A percentile compares a stretch with the other conserved stretches of the same genome.
These are phyloP conservation scores for Thelonectria discophora DNA, from an alignment of 2,329 filamentous ascomycete species.

Conservation along the genomic window DNA sequence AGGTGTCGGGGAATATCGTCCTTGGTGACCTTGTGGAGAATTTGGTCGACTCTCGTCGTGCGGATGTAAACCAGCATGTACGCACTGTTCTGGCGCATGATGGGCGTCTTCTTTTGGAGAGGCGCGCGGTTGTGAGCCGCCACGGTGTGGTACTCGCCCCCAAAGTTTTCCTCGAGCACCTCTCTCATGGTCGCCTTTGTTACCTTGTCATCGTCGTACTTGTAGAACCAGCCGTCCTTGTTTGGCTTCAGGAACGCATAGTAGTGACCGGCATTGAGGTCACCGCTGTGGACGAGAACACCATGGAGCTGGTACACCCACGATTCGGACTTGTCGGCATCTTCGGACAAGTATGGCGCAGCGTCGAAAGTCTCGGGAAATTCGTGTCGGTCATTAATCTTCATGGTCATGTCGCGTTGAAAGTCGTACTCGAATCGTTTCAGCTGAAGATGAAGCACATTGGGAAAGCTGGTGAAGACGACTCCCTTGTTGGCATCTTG, in stretches of 20 bases:
- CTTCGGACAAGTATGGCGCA: constrained; percentile 84
- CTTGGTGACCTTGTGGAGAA: constrained; percentile 79
- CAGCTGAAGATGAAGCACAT: constrained; percentile 91
- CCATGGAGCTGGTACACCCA: constrained; percentile 95
- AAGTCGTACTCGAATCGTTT: constrained; percentile 99
- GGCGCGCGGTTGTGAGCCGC: constrained; percentile 57
- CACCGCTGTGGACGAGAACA: constrained; percentile 94
- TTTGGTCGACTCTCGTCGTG: constrained; percentile 82
- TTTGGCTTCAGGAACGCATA: constrained; percentile 96
- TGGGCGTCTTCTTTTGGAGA: constrained; percentile 64
- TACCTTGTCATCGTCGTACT: constrained; percentile 96
- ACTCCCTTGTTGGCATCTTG: constrained; percentile 98
- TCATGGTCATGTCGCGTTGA: constrained; percentile 97
- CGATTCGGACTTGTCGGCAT: constrained; percentile 86
- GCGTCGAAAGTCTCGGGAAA: constrained; percentile 88
- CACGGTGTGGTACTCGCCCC: constrained; percentile 77
- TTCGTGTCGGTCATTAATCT: constrained; percentile 93
- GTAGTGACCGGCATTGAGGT: constrained; percentile 97
- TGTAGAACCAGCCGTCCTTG: constrained; percentile 95
- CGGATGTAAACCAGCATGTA: constrained; percentile 99
- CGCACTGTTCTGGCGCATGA: constrained; percentile 80
- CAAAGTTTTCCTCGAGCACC: constrained; percentile 95
- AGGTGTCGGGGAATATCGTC: constrained; percentile 85
- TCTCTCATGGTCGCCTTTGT: constrained; percentile 93
- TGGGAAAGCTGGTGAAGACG: constrained; percentile 94